phyloP scores from a whole-genome alignment of 2,329 filamentous ascomycete genomes.

The Colletotrichum sp. region DNA sequence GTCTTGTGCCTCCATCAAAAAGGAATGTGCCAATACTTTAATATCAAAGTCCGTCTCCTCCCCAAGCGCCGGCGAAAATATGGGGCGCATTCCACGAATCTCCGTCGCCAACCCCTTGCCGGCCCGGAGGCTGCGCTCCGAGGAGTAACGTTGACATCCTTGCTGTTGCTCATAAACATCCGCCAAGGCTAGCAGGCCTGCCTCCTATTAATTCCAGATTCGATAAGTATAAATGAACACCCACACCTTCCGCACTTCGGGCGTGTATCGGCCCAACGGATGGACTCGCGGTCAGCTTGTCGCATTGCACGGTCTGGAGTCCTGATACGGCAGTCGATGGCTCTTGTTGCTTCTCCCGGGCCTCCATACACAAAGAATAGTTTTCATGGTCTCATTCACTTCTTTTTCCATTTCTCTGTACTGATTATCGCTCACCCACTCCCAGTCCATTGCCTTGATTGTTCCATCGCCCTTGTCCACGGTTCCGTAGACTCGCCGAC shows the following conservation, averaged over 20 bases:
- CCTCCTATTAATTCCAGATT: no score
- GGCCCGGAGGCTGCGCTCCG: background rate
- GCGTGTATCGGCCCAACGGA: background rate
- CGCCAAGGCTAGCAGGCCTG: background rate
- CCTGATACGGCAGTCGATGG: background rate
- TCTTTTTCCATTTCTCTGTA: background rate
- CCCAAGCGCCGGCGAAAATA: background rate
- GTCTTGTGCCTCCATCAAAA: background rate
- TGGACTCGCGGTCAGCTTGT: background rate
- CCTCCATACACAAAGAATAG: background rate
- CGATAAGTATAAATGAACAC: background rate
- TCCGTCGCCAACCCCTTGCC: background rate
- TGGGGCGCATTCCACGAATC: constrained; percentile 1
- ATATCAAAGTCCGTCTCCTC: background rate
- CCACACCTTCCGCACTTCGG: background rate
- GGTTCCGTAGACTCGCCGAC: background rate
- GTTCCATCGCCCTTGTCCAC: background rate
- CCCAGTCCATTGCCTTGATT: background rate
- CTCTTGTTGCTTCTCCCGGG: fast-evolving
- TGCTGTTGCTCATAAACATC: background rate
- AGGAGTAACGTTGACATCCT: background rate
- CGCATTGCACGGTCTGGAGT: background rate
- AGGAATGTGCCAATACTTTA: background rate
- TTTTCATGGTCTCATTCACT: background rate
- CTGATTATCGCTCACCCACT: background rate